Base-by-base conservation (phyloP, 176 grass and related monocot species). In the Olyra latifolia region DNA sequence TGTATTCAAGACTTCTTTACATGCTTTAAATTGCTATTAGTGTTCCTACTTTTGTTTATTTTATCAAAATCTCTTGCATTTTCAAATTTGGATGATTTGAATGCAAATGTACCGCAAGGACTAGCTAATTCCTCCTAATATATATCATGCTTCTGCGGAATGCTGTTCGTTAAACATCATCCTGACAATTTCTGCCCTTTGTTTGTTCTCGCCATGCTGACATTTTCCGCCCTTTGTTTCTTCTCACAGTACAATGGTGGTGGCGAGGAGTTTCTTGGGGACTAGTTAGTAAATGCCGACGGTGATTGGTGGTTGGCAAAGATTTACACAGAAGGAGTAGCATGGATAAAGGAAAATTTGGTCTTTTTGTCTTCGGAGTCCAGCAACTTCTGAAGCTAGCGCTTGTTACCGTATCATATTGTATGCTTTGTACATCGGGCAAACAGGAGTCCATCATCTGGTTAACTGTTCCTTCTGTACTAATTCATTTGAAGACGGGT, bases 231-330 rank as follows among this genome's bases (percentile, higher is more conserved):
- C 58, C 35, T 80, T 61, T 41, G 0, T 75, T 47, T 80, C 69
- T 75, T 14, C 32, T 86, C 46, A 48, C 84, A 94, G 92, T 94
- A 91, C 16, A 79, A 89, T 50, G 92, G 80, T 0, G 81, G 83
- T 4, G 89, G 84, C 25, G 92, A 87, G 47, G 86, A 91, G 8
- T 86, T 89, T 67, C 55, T 66, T 52, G 89, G 89, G 64, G 89
- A 79, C 41, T 74, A 75, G 11, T 41, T 73, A 62, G 69, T 42
- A 9, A 66, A 65, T 64, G 46, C 42, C 8, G 59, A 73, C 32
- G 27, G 71, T 84, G 59, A 48, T 71, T 54, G 66, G 66, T 84
- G 59, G 62, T 71, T 47, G 66, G 66, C 59, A 56, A 69, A 42
- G 80, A 87, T 80, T 62, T 86, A 25, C 79, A 29, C 38, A 56